Conservation (phyloP, 352 stramenopile genomes). For the Pythium pyrilobum region DNA sequence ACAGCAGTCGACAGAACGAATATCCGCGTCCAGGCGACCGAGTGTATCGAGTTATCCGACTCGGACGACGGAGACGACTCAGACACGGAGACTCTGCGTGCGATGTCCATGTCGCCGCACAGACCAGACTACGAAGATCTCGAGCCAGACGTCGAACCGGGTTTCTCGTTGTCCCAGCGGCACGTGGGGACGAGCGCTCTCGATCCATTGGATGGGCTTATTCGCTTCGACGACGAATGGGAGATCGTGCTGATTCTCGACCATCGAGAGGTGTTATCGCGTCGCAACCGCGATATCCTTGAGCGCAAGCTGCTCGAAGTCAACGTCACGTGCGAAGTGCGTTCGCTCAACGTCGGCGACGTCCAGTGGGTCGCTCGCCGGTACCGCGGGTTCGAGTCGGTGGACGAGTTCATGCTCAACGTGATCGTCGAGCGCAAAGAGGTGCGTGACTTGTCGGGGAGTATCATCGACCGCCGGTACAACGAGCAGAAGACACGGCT, state of each 20-base stretch:
- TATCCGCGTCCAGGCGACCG: neutral
- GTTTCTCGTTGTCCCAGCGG: neutral
- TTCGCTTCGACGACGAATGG: constrained; percentile 46
- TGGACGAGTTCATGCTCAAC: constrained; percentile 67
- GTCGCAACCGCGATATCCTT: constrained; percentile 63
- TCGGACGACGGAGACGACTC: constrained; percentile 23
- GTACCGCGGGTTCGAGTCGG: constrained; percentile 15
- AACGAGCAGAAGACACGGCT: constrained; percentile 76
- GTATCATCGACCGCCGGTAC: constrained; percentile 80
- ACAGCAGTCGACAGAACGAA: too few species aligned
- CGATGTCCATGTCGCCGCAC: constrained; percentile 5
- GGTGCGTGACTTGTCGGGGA: constrained; percentile 70
- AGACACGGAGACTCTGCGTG: constrained; percentile 14
- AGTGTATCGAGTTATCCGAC: constrained; percentile 39
- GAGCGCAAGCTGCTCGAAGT: constrained; percentile 76
- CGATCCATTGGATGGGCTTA: constrained; percentile 1
- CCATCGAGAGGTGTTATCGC: constrained; percentile 73
- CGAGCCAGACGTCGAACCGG: constrained; percentile 6
- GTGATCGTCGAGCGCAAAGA: constrained; percentile 84
- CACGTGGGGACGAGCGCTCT: neutral
- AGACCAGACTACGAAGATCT: neutral
- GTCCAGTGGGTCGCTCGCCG: constrained; percentile 72
- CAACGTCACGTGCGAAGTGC: constrained; percentile 79
- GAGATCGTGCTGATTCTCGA: constrained; percentile 79
- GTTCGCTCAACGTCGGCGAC: constrained; percentile 67